Base-by-base conservation (phyloP, 208 protist species). In the Trypanosoma lewisi region DNA sequence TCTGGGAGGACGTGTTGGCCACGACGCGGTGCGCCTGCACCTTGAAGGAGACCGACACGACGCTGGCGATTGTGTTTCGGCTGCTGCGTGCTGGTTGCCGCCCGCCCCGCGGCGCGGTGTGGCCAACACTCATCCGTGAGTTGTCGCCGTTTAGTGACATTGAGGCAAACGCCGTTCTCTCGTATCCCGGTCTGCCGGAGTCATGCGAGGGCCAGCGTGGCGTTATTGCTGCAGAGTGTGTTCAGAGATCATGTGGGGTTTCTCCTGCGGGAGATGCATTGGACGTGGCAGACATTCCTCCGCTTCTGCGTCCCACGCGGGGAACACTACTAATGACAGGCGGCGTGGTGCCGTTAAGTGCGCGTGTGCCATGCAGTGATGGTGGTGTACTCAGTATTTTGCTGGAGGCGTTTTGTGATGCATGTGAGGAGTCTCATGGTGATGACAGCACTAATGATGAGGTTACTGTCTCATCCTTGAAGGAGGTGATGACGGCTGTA, bases 261-360 rank as follows among this genome's bases (percentile, higher is more conserved):
- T 16, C 16, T 28, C 7, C 23, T 28, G 44, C 3, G 9, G 37
- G 45, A 4, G 11, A 21, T 37, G 55, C 37, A 11, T 31, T 17
- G 36, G 41, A 42, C 11, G 9, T 23, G 19, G 30, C 37, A 33
- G 50, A 54, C 28, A 19, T 44, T 16, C 36, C 52, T 9, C 50
- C 67, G 52, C 60, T 73, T 0, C 30, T 86, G 17, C 59, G 59
- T 21, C 45, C 71, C 4, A 86, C 88, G 16, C 80, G 88, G 0
- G 89, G 91, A 44, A 92, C 75, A 45, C 67, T 95, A 6, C 63
- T 95, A 31, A 25, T 95, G 63, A 90, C 84, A 5, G 86, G 83
- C 27, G 89, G 89, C 11, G 78, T 90, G 2, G 80, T 95, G 19
- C 89, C 89, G 0, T 71, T 93, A n/a, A 95, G 86, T 52, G 72